Percentiles rank a stretch among this genome's conserved stretches.
These are phyloP conservation scores for Gyromitra esculenta DNA, from an alignment of 2,329 filamentous ascomycete genomes.

Conservation along the genomic window DNA sequence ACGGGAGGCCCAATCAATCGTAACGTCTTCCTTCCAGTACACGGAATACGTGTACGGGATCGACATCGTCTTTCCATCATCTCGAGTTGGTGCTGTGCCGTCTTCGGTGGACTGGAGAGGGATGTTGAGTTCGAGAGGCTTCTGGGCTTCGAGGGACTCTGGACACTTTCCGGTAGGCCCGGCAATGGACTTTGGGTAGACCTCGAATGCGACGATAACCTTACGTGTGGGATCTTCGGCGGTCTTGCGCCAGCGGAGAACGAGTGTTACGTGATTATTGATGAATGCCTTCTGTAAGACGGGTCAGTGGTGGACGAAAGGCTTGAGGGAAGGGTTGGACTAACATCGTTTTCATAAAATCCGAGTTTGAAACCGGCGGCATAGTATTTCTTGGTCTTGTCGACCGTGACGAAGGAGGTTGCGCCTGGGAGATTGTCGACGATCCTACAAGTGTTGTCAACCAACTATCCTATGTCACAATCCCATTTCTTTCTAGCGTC, in stretches of 20 bases:
- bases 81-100: slow-evolving; percentile 56
- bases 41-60: slow-evolving; percentile 90
- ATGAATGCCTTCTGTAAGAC: slow-evolving; percentile 70
- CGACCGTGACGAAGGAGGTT: slow-evolving; percentile 86
- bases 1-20: slow-evolving; percentile 81
- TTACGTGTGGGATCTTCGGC: slow-evolving; percentile 74
- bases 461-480: background rate
- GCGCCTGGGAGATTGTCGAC: slow-evolving; percentile 90
- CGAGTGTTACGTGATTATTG: slow-evolving; percentile 88
- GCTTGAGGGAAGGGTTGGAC: slow-evolving; percentile 65
- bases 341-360: slow-evolving; percentile 68
- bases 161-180: slow-evolving; percentile 67
- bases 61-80: slow-evolving; percentile 71
- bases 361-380: slow-evolving; percentile 89
- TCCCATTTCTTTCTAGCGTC: slow-evolving; percentile 1
- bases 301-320: background rate
- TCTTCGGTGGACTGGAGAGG: slow-evolving; percentile 69
- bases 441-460: slow-evolving; percentile 64
- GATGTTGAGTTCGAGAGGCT: slow-evolving; percentile 72
- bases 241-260: slow-evolving; percentile 79
- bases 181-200: slow-evolving; percentile 74
- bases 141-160: slow-evolving; percentile 60
- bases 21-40: slow-evolving; percentile 84
- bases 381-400: slow-evolving; percentile 87
- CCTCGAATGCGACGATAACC: slow-evolving; percentile 87